Base-by-base conservation (phyloP, 1,284 basidiomycete genomes). In the Ceratobasidium sp. region DNA sequence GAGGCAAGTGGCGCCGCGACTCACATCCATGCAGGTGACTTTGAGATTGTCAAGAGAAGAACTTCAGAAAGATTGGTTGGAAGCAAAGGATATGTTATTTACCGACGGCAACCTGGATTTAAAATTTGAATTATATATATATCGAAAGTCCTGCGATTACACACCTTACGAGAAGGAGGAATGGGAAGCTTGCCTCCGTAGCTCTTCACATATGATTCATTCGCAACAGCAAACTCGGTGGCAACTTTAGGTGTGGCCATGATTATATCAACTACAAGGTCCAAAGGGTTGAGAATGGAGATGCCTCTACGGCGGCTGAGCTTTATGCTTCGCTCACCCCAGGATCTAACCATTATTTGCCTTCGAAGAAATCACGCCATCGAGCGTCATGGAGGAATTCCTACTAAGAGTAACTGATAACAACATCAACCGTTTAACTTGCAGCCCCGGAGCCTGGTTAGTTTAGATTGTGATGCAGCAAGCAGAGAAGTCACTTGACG, bases 161-260 rank as follows among this genome's bases (percentile, higher is more conserved):
- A n/a, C 27, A 78, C 75, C 73, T 86, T 84, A 81, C 87, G 88
- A 29, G 82, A 81, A 0, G 88, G 88, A 6, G 86, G 86, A 22
- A 89, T 78, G 0, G 84, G 80, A 29, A 86, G 79, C 79, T 88
- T 86, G 72, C 85, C 83, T 66, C 82, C 83, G 74, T 86, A 84
- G 76, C 79, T 80, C 61, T 82, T 82, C 79, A 81, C 85, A 81
- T 87, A 84, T 31, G 77, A 75, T 72, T 81, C 79, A 78, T 85
- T 86, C 39, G 83, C 81, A 61, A 77, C 78, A 7, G 76, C 75
- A 76, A 85, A 84, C 39, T 82, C 66, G 22, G 51, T 79, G 27
- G 80, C 76, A 74, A 81, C 65, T 77, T 62, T 71, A 13, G 64
- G 53, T 19, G 49, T 39, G 51, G 74, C 29, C 74, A 74, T 74